Evolutionary conservation across 2,329 filamentous ascomycete species (phyloP), one percentile per base, ranked within the genome.

Genomic region (Aspergillus jensenii): DNA sequence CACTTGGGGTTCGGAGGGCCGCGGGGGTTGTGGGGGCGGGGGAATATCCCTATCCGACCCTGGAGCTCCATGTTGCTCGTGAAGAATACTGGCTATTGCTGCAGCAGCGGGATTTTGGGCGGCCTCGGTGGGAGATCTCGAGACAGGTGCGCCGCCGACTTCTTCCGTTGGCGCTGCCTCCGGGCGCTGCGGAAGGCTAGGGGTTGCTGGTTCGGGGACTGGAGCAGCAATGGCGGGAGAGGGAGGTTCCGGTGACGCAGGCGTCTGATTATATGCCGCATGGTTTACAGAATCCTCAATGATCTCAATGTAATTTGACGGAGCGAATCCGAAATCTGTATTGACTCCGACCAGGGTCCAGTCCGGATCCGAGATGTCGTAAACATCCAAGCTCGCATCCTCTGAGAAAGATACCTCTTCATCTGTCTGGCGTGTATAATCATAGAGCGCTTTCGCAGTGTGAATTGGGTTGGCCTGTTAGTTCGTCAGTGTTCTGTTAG

Each of bases 391-490:
- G 45, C 86, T 78, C 41, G 89, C 87, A 71, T 96, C 93, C 79
- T 99, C 95, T 49, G 90, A 85, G 72, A 99, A 98, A 23, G 93
- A 98, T 9, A 99, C 82, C 77, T 99, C 95, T 76, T 99, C 95
- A 71, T 99, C 95, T 23, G 95, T 99, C 78, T 99, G 95, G 67
- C 93, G 87, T 51, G 90, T 90, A 75, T 99, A 99, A 75, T 99
- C 95, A 80, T 93, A 99, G n/a, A 98, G 84, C n/a, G 95, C 91
- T 74, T 89, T 92, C 50, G 93, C 95, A 65, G 88, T 83, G 61
- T 85, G 80, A 61, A 85, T 76, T 23, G 90, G 84, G 67, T 83
- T 79, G 58, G 88, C 88, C 87, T 91, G 65, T 54, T 59, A 59
- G 63, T 60, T 54, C 37, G 58, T 47, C 25, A 17, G 46, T 7